phyloP scores from a whole-genome alignment of 495 filamentous ascomycete genomes.

The Jackrogersella minutella region DNA sequence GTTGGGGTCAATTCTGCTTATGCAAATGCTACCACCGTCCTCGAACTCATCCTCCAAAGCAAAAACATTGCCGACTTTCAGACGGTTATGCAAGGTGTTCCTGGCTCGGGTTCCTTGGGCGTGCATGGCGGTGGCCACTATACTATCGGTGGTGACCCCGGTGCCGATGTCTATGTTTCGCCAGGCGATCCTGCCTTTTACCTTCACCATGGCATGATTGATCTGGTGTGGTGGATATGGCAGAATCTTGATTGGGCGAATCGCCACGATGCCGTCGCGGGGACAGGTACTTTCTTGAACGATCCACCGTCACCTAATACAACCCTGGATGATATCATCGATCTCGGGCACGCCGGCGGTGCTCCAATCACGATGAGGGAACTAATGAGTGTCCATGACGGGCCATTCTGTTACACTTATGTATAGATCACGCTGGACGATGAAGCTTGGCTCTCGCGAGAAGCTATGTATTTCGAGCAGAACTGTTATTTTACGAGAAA shows the following conservation, averaged over 20 bases:
- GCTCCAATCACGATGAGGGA: slow-evolving; percentile 54
- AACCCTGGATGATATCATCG: slow-evolving; percentile 52
- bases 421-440: slow-evolving; percentile 35
- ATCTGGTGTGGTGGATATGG: slow-evolving; percentile 71
- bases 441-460: too few relatives aligned
- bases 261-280: slow-evolving; percentile 54
- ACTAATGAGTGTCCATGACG: slow-evolving; percentile 55
- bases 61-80: slow-evolving; percentile 61
- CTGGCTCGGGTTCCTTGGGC: slow-evolving; percentile 57
- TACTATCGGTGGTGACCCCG: slow-evolving; percentile 68
- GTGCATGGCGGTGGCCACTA: slow-evolving; percentile 72
- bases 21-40: slow-evolving; percentile 59
- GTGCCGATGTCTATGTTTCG: slow-evolving; percentile 63
- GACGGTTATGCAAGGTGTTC: slow-evolving; percentile 59
- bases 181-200: slow-evolving; percentile 74
- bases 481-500: too few relatives aligned
- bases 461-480: too few relatives aligned
- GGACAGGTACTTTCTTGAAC: slow-evolving; percentile 67
- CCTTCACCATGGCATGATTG: slow-evolving; percentile 59
- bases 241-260: slow-evolving; percentile 63
- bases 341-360: slow-evolving; percentile 51
- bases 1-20: slow-evolving; percentile 53
- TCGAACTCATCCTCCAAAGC: slow-evolving; percentile 56
- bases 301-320: slow-evolving; percentile 48
- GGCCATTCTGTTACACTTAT: slow-evolving; percentile 62